Evolutionary conservation across 768 basidiomycete species (phyloP).

Genomic region (Paxillus ammoniavirescens): DNA sequence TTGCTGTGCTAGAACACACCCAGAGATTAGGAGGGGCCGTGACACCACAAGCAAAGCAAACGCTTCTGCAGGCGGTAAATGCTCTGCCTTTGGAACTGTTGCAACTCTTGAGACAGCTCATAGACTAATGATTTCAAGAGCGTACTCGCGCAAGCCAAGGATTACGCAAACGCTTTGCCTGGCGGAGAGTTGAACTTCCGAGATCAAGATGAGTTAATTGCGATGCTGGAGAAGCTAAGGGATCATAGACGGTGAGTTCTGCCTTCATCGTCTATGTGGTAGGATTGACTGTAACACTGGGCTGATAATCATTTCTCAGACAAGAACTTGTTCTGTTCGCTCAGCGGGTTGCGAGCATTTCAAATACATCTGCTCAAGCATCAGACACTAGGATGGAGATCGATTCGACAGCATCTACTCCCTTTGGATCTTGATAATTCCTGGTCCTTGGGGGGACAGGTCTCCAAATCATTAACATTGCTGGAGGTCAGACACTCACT

Average conservation of each 20-base stretch:
- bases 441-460: too few relatives aligned
- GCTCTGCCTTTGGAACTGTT: background rate
- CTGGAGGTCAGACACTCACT: too few relatives aligned
- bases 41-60: conserved; percentile 62
- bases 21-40: conserved; percentile 53
- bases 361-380: conserved; percentile 21
- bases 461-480: too few relatives aligned
- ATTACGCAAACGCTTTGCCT: conserved; percentile 55
- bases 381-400: conserved; percentile 55
- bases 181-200: conserved; percentile 70
- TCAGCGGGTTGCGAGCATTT: conserved; percentile 37
- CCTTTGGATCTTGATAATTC: conserved; percentile 36
- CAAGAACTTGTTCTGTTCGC: conserved; percentile 56
- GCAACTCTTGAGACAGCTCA: background rate
- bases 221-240: conserved; percentile 61
- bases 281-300: too few relatives aligned
- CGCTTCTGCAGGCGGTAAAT: conserved; percentile 61
- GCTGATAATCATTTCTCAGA: conserved; percentile 29
- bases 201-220: conserved; percentile 71
- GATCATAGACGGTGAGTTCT: conserved; percentile 58
- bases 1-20: conserved; percentile 58
- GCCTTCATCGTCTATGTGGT: background rate
- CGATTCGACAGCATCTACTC: conserved; percentile 76
- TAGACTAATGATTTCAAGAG: conserved; percentile 75
- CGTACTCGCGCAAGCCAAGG: conserved; percentile 55